Percentiles rank a stretch among this genome's conserved stretches.
Conservation (phyloP, 106 monocot genomes). For the Allium cepa region DNA sequence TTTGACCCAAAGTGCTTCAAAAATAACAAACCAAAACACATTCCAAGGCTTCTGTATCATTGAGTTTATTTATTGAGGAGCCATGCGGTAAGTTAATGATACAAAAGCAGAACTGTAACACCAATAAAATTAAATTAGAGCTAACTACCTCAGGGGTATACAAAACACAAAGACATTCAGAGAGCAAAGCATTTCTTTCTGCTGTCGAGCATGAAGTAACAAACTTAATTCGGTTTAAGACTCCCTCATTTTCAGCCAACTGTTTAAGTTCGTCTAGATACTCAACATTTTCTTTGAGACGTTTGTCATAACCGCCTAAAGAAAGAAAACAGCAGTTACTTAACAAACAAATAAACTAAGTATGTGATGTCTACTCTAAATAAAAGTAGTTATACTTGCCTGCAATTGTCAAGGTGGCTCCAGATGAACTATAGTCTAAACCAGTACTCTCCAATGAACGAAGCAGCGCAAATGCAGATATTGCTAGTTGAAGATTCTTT, state of each 20-base stretch:
- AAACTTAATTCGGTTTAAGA: constrained; percentile 61
- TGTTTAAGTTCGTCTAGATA: constrained; percentile 80
- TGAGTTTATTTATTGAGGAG: background rate
- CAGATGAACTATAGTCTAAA: constrained; percentile 18
- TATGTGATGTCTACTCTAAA: too few relatives aligned
- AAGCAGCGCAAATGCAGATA: constrained; percentile 84
- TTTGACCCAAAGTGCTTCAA: too few relatives aligned
- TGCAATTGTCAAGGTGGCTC: constrained; percentile 73
- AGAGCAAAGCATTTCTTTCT: constrained; percentile 79
- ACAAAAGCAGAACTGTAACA: too few relatives aligned
- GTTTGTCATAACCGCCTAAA: constrained; percentile 82
- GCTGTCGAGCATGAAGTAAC: constrained; percentile 81
- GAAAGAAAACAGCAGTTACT: background rate
- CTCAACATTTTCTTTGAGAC: constrained; percentile 94
- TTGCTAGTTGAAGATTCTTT: constrained; percentile 91
- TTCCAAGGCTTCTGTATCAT: too few relatives aligned
- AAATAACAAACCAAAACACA: too few relatives aligned
- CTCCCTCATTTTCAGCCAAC: constrained; percentile 48
- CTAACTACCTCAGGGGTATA: constrained; percentile 78
- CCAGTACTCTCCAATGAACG: constrained; percentile 21
- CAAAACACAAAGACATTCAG: constrained; percentile 73
- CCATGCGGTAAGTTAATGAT: background rate
- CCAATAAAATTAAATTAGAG: too few relatives aligned
- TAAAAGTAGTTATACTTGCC: constrained; percentile 21
- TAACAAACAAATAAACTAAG: too few relatives aligned